These are phyloP conservation scores for Aspergillus fructus DNA, from an alignment of 2,329 filamentous ascomycete species.

Conservation along the genomic window DNA sequence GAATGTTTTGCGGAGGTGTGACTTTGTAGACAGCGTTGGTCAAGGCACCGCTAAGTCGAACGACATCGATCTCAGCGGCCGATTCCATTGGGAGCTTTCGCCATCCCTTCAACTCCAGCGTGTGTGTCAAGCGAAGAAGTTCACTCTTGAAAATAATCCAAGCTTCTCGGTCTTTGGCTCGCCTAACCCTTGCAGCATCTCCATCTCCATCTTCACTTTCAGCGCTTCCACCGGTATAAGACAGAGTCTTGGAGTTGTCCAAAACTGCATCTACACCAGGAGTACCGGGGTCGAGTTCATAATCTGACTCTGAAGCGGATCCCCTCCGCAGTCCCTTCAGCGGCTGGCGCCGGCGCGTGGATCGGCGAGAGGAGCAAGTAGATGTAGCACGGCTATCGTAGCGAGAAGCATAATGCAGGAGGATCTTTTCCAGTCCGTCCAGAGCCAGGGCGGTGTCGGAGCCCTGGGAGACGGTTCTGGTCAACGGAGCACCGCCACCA, in stretches of 20 bases:
- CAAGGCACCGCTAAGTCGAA: slow-evolving; percentile 73
- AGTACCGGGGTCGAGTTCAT: slow-evolving; percentile 78
- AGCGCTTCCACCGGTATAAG: slow-evolving; percentile 62
- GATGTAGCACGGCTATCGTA: slow-evolving; percentile 22
- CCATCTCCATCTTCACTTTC: slow-evolving; percentile 46
- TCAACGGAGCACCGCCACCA: slow-evolving; percentile 21
- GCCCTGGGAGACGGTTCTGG: slow-evolving; percentile 54
- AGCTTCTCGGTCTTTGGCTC: slow-evolving; percentile 68
- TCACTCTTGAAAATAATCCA: slow-evolving; percentile 91
- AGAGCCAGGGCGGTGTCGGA: slow-evolving; percentile 73
- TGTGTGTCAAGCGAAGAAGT: slow-evolving; percentile 85
- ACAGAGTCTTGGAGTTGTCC: slow-evolving; percentile 86
- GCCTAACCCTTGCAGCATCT: slow-evolving; percentile 47
- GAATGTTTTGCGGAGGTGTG: slow-evolving; percentile 69
- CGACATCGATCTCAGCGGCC: slow-evolving; percentile 45
- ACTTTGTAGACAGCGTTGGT: slow-evolving; percentile 98
- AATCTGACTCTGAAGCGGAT: slow-evolving; percentile 81
- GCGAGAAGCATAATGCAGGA: slow-evolving; percentile 38
- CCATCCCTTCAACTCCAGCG: slow-evolving; percentile 88
- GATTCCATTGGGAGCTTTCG: slow-evolving; percentile 65
- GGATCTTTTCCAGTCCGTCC: slow-evolving; percentile 76
- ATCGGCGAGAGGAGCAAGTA: slow-evolving; percentile 22
- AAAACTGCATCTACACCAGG: slow-evolving; percentile 80
- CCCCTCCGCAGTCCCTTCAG: slow-evolving; percentile 39
- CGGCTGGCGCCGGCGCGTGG: slow-evolving; percentile 35